These are phyloP conservation scores for Ganoderma sp. DNA, from an alignment of 1,284 basidiomycete genomes.

Conservation along the genomic window DNA sequence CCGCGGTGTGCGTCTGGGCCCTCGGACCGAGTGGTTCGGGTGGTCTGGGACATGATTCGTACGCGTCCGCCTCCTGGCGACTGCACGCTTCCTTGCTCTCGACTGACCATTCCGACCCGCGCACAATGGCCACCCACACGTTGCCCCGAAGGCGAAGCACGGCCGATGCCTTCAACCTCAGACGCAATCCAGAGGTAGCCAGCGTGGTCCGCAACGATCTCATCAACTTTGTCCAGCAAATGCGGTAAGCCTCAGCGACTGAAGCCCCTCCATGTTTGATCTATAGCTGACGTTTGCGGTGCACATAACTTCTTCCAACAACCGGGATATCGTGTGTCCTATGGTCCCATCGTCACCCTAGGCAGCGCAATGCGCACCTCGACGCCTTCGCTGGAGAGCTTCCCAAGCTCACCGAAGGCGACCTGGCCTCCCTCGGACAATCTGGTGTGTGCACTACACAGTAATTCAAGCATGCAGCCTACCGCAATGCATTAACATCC, in stretches of 20 bases:
- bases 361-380: constrained; percentile 23
- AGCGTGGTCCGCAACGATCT: constrained; percentile 16
- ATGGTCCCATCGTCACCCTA: constrained; percentile 10
- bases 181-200: constrained; percentile 25
- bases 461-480: not conserved
- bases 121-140: constrained; percentile 10
- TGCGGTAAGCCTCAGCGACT: constrained; percentile 18
- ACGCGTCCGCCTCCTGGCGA: not conserved
- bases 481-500: not conserved
- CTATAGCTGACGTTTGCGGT: not conserved
- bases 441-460: constrained; percentile 39
- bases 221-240: constrained; percentile 23
- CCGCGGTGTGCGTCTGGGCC: not conserved
- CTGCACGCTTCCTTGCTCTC: not conserved
- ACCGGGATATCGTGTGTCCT: not conserved
- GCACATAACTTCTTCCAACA: not conserved
- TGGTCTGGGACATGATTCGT: not conserved
- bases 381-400: constrained; percentile 45
- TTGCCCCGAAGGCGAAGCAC: constrained; percentile 27
- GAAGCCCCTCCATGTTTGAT: not conserved
- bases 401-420: constrained; percentile 51
- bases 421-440: constrained; percentile 46
- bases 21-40: not conserved
- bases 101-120: not conserved
- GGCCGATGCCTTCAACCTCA: constrained; percentile 22